Percentiles rank a stretch among this genome's conserved stretches.
Conservation (phyloP, 1,284 basidiomycete species). For the Volvariella volvacea region DNA sequence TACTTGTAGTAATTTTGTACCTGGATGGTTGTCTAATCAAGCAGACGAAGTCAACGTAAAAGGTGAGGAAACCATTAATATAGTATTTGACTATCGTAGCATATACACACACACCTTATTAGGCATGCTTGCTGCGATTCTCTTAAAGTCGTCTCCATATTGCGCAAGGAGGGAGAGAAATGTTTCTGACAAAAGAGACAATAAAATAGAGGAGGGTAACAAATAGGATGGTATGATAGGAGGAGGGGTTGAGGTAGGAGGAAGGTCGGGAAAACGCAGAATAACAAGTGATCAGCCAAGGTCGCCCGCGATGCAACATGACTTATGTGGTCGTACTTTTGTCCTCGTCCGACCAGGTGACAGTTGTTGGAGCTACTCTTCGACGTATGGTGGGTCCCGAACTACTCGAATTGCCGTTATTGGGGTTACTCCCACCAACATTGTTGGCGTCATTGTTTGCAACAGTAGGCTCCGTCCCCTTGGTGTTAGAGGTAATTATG, state of each 20-base stretch:
- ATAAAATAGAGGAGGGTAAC: conserved; percentile 15
- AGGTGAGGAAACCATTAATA: not conserved
- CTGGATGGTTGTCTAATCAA: conserved; percentile 65
- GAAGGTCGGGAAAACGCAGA: no score
- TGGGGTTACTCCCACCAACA: conserved; percentile 5
- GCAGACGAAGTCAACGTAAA: not conserved
- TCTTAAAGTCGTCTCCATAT: conserved; percentile 72
- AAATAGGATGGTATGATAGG: no score
- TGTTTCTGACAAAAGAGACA: conserved; percentile 30
- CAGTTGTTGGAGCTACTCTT: conserved; percentile 24
- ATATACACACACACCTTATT: conserved; percentile 55
- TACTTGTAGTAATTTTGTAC: conserved; percentile 63
- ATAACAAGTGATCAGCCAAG: conserved; percentile 6
- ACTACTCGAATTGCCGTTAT: conserved; percentile 14
- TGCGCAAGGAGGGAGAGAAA: conserved; percentile 62
- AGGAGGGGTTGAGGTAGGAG: no score
- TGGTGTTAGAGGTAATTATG: no score
- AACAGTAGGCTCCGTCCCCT: no score
- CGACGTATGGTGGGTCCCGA: conserved; percentile 24
- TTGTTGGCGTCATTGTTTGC: no score
- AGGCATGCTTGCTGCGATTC: conserved; percentile 67
- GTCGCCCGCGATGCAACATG: conserved; percentile 6
- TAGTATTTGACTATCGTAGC: conserved; percentile 7
- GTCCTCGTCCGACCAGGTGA: conserved; percentile 53
- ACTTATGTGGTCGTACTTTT: conserved; percentile 35